Evolutionary conservation across 306 rosid genomes (phyloP).

Genomic region (Heteromeles arbutifolia): DNA sequence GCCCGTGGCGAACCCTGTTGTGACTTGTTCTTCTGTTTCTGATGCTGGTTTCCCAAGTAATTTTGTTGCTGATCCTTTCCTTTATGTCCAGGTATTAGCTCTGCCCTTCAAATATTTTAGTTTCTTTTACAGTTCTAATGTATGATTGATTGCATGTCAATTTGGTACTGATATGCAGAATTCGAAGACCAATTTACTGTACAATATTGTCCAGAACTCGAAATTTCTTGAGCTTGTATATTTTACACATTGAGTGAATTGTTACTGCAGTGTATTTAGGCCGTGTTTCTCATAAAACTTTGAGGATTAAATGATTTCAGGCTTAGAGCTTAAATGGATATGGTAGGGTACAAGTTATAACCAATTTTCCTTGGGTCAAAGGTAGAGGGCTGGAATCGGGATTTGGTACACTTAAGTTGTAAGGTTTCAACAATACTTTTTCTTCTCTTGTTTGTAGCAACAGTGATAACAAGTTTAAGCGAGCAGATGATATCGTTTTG

Average conservation of each 20-base stretch:
- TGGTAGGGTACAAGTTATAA: not conserved
- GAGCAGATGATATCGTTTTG: not conserved
- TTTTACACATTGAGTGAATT: not conserved
- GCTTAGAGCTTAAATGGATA: not conserved
- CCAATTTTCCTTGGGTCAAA: not conserved
- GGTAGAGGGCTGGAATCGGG: not conserved
- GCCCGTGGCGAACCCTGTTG: slow-evolving; percentile 95
- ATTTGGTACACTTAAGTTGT: not conserved
- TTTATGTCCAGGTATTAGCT: slow-evolving; percentile 60
- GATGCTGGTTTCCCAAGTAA: slow-evolving; percentile 90
- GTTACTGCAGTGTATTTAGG: not conserved
- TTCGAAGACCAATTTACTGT: not conserved
- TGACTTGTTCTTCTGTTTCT: slow-evolving; percentile 90
- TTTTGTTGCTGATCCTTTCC: slow-evolving; percentile 98
- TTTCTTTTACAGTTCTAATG: not conserved
- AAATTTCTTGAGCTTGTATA: not conserved
- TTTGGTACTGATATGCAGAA: not conserved
- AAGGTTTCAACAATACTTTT: not conserved
- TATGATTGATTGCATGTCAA: not conserved
- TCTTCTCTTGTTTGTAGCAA: not conserved
- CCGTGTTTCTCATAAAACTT: not conserved
- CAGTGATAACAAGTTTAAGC: not conserved
- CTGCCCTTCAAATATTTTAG: not conserved
- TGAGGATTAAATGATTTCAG: not conserved
- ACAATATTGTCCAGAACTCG: not conserved